Base-by-base conservation (phyloP, 2,329 filamentous ascomycete genomes). In the Graphilbum fragrans region DNA sequence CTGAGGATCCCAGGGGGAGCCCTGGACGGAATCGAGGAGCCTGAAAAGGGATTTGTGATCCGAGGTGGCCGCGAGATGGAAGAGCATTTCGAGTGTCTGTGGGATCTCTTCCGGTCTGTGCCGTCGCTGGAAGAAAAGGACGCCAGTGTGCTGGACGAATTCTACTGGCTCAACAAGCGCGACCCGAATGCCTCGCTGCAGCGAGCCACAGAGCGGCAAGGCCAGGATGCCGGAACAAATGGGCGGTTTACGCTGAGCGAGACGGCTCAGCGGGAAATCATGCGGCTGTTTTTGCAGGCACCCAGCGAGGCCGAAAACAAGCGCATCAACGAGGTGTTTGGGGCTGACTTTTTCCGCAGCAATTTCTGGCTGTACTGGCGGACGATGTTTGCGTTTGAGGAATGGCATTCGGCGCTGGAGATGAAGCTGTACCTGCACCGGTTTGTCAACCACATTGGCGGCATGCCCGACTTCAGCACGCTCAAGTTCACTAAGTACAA, bases 301-400 rank as follows among this genome's bases (percentile, higher is more conserved):
- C 44, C 52, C 47, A 45, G 50, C 22, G 46, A 50, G 42, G 39
- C 54, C 11, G 52, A 54, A 36, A 49, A 48, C 17, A 57, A 55
- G 41, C 52, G 49, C 20, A 57, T 58, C 35, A 50, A 55, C 39
- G 53, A 57, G 29, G 42, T 54, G 37, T 49, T 55, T 31, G 42
- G 45, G 18, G 44, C 45, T 9, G 52, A 51, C 18, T 60, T 61
- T 41, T 61, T 60, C 45, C 36, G 53, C 39, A 58, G 54, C 22
- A 58, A 58, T 38, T 61, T 61, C 40, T 60, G 58, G 58, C 54
- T 55, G 38, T 55, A 57, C 49, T 59, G 56, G 54, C 54, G 51
- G 23, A 60, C 55, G 31, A 60, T 58, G 46, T 55, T 52, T 46
- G 53, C 57, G 34, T 60, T 60, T 46, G 51, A 61, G 43, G 52